phyloP scores from a whole-genome alignment of 805 yeast genomes.

The Dipodascus albidus region DNA sequence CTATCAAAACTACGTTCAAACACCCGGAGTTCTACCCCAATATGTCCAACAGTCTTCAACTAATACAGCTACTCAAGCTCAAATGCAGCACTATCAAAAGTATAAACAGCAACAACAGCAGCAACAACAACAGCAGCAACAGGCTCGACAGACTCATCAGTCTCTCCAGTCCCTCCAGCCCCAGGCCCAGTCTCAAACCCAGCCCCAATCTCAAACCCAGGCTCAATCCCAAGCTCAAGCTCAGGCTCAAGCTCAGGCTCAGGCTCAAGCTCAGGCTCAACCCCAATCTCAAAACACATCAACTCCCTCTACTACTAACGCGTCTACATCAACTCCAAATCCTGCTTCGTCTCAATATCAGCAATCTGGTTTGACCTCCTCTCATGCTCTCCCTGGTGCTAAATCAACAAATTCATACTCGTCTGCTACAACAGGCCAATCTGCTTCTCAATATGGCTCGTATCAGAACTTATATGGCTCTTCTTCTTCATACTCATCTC shows the following conservation, averaged over 20 bases:
- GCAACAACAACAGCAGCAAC: slow-evolving; percentile 1
- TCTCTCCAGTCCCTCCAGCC: not conserved
- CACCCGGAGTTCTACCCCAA: not conserved
- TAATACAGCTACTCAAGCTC: not conserved
- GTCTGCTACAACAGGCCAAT: not conserved
- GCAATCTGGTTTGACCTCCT: not conserved
- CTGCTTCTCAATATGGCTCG: not conserved
- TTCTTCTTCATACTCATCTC: not conserved
- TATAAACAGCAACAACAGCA: slow-evolving; percentile 2
- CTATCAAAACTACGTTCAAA: not conserved
- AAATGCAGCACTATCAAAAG: slow-evolving; percentile 1
- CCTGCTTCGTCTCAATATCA: not conserved
- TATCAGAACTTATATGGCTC: not conserved
- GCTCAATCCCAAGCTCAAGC: not conserved
- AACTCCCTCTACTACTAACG: not conserved
- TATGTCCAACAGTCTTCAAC: not conserved
- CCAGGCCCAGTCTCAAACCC: not conserved
- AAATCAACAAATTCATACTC: not conserved
- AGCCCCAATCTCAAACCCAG: not conserved
- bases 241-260: too few relatives aligned
- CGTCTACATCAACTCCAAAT: not conserved
- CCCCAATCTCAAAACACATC: not conserved
- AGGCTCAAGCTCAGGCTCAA: too few relatives aligned
- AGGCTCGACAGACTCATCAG: not conserved
- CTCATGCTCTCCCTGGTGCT: not conserved